These are phyloP conservation scores for Tricholoma matsutake DNA, from an alignment of 768 basidiomycete species.

Conservation along the genomic window DNA sequence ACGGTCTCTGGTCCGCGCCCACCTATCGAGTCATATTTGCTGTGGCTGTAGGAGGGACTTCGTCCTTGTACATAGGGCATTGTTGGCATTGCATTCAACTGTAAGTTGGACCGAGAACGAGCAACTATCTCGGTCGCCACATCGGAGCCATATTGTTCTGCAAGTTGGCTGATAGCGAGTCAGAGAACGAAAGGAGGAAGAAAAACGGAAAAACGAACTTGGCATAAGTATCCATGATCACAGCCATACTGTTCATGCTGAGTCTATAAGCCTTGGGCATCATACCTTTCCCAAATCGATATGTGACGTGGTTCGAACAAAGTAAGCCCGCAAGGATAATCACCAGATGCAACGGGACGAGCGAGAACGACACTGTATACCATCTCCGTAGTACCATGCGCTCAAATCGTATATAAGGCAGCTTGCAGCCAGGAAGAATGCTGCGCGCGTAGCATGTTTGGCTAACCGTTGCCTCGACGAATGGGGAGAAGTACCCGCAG, in stretches of 20 bases:
- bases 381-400: conserved; percentile 51
- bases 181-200: neutral
- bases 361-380: conserved; percentile 62
- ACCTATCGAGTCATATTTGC: conserved; percentile 22
- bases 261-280: conserved; percentile 82
- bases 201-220: conserved; percentile 41
- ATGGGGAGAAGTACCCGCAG: conserved; percentile 80
- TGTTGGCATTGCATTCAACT: conserved; percentile 30
- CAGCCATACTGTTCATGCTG: conserved; percentile 69
- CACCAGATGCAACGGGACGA: conserved; percentile 66
- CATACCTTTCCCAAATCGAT: conserved; percentile 86
- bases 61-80: conserved; percentile 21
- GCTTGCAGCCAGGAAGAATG: conserved; percentile 72
- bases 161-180: conserved; percentile 51
- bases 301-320: conserved; percentile 83
- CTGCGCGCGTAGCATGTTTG: conserved; percentile 74
- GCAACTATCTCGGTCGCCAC: conserved; percentile 58
- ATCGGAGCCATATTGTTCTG: conserved; percentile 67
- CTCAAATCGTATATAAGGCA: conserved; percentile 57
- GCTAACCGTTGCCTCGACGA: conserved; percentile 73
- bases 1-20: conserved; percentile 11
- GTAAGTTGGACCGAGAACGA: conserved; percentile 54
- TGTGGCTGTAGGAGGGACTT: conserved; percentile 7
- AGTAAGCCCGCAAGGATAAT: conserved; percentile 63
- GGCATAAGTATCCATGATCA: conserved; percentile 84